These are phyloP conservation scores for Scheffersomyces illinoinensis DNA, from an alignment of 1,139 yeast species.

Conservation along the genomic window DNA sequence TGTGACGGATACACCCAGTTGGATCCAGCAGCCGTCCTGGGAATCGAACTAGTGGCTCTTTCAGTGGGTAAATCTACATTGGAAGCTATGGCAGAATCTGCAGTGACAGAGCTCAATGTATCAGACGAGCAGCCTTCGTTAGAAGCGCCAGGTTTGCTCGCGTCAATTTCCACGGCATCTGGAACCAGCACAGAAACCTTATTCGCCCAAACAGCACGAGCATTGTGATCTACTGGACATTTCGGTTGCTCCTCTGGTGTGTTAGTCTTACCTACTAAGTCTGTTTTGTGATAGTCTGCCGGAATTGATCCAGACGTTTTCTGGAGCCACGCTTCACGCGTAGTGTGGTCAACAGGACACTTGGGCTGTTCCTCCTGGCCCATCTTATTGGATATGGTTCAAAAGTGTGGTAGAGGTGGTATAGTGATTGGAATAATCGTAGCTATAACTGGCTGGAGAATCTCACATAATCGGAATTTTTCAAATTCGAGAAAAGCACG, in stretches of 20 bases:
- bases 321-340: constrained; percentile 58
- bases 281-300: constrained; percentile 5
- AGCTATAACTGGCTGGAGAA: not conserved
- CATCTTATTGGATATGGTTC: not conserved
- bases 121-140: constrained; percentile 50
- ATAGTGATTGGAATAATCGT: not conserved
- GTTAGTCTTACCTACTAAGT: not conserved
- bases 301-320: constrained; percentile 3
- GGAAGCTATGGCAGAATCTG: constrained; percentile 22
- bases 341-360: constrained; percentile 71
- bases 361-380: constrained; percentile 29
- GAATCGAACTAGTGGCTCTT: constrained; percentile 80
- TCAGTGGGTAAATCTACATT: constrained; percentile 56
- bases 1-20: constrained; percentile 97
- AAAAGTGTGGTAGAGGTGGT: not conserved
- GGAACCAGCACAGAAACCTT: constrained; percentile 31
- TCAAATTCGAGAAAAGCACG: not conserved
- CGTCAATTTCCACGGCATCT: constrained; percentile 40
- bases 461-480: not conserved
- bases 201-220: constrained; percentile 22
- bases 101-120: constrained; percentile 5
- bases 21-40: constrained; percentile 61
- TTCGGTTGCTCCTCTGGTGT: constrained; percentile 9
- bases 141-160: constrained; percentile 9
- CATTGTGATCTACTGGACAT: constrained; percentile 30